Conservation (phyloP, 176 grass and related monocot species). For the Musa troglodytarum region DNA sequence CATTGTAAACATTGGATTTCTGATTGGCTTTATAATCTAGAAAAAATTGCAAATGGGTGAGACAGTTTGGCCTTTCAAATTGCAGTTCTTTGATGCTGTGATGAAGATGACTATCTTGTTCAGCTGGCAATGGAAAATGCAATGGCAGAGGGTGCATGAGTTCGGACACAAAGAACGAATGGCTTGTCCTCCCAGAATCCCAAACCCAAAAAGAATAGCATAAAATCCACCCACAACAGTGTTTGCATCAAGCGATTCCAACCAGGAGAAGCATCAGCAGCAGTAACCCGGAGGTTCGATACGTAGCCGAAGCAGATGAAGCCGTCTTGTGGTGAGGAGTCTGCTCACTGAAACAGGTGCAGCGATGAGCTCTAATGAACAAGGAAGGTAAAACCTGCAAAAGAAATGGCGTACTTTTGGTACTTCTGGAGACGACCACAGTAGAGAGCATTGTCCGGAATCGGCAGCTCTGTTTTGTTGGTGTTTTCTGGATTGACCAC, state of each 20-base stretch:
- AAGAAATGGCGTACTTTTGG: conserved; percentile 51
- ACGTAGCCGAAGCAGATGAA: conserved; percentile 17
- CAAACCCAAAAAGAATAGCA: not conserved
- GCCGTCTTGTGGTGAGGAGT: conserved; percentile 60
- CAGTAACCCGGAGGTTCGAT: conserved; percentile 4
- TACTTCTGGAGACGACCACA: conserved; percentile 80
- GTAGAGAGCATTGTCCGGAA: conserved; percentile 60
- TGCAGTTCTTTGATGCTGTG: not conserved
- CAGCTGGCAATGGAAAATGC: not conserved
- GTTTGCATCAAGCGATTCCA: not conserved
- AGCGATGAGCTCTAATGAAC: not conserved
- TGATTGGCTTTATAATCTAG: too few species aligned
- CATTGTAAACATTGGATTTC: too few species aligned
- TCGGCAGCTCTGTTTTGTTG: conserved; percentile 68
- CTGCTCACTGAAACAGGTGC: conserved; percentile 47
- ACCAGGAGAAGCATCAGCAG: conserved; percentile 30
- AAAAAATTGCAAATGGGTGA: too few species aligned
- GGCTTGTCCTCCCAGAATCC: conserved; percentile 11
- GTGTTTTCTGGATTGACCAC: conserved; percentile 67
- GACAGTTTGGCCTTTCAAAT: not conserved
- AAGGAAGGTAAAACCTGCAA: not conserved
- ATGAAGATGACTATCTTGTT: not conserved
- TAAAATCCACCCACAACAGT: not conserved
- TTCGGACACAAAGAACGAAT: conserved; percentile 18
- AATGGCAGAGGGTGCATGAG: not conserved